Evolutionary conservation across 2,329 filamentous ascomycete genomes (phyloP).

Genomic region (Pochonia chlamydosporia): DNA sequence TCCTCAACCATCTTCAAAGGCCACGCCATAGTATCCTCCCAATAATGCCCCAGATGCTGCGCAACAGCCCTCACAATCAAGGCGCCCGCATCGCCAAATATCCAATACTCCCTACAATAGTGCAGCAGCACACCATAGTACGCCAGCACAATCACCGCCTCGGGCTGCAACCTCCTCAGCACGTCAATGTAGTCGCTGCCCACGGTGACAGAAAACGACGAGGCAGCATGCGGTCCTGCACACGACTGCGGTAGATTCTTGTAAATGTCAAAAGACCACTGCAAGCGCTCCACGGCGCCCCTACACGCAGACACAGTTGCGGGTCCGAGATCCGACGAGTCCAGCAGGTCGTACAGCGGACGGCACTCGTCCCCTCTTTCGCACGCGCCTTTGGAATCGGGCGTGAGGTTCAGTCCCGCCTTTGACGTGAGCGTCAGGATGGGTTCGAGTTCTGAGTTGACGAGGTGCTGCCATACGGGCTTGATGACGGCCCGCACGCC

Average conservation of each 20-base stretch:
- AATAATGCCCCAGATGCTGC: slow-evolving; percentile 25
- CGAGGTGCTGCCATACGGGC: slow-evolving; percentile 27
- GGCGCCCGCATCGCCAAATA: slow-evolving; percentile 34
- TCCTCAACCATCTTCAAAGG: slow-evolving; percentile 23
- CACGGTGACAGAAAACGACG: slow-evolving; percentile 26
- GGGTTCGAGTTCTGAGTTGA: slow-evolving; percentile 26
- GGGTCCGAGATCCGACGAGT: slow-evolving; percentile 22
- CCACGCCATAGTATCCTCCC: slow-evolving; percentile 27
- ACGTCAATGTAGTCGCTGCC: slow-evolving; percentile 27
- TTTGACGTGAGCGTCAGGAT: slow-evolving; percentile 18
- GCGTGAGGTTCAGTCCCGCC: slow-evolving; percentile 1
- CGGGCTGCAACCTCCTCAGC: slow-evolving; percentile 28
- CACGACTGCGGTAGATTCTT: slow-evolving; percentile 16
- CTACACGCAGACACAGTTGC: slow-evolving; percentile 22
- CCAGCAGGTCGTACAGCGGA: slow-evolving; percentile 22
- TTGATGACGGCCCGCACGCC: slow-evolving; percentile 33
- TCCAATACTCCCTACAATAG: slow-evolving; percentile 31
- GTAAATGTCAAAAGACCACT: slow-evolving; percentile 29
- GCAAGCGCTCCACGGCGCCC: slow-evolving; percentile 21
- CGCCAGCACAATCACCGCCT: slow-evolving; percentile 40
- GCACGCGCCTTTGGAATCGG: neutral
- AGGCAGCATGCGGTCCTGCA: slow-evolving; percentile 23
- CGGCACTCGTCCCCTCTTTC: slow-evolving; percentile 16
- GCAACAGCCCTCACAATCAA: slow-evolving; percentile 25
- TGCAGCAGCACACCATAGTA: slow-evolving; percentile 45